These are phyloP conservation scores for Apiotrichum brassicae DNA, from an alignment of 1,284 basidiomycete genomes.

Conservation along the genomic window DNA sequence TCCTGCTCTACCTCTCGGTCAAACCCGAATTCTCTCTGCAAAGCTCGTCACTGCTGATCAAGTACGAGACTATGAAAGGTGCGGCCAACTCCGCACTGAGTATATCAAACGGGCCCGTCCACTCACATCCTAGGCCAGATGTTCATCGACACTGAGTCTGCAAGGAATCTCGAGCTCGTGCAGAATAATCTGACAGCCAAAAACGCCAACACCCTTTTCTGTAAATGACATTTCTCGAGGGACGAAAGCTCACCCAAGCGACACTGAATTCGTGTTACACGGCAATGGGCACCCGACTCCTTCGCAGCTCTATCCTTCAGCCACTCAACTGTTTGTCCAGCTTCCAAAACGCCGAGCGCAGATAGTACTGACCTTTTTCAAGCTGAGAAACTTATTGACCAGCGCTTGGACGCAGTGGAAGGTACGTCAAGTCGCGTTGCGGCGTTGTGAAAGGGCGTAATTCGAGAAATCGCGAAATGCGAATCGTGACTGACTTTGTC, in stretches of 20 bases:
- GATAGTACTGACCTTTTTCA: no score
- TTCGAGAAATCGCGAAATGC: no score
- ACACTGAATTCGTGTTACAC: constrained; percentile 74
- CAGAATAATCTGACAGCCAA: constrained; percentile 62
- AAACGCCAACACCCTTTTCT: constrained; percentile 64
- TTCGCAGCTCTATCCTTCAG: constrained; percentile 74
- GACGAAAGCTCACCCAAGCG: constrained; percentile 33
- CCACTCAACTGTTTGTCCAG: constrained; percentile 78
- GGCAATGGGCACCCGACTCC: constrained; percentile 72
- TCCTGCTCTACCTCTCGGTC: constrained; percentile 72
- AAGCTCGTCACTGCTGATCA: constrained; percentile 66
- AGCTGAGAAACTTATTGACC: constrained; percentile 64
- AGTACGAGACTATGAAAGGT: constrained; percentile 65
- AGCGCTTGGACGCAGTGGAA: constrained; percentile 75
- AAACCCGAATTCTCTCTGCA: constrained; percentile 64
- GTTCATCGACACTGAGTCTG: constrained; percentile 85
- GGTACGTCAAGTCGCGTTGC: constrained; percentile 47
- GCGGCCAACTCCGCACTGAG: neutral
- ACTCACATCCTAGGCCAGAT: constrained; percentile 61
- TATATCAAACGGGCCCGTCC: no score
- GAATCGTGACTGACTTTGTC: no score
- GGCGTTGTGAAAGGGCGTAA: no score
- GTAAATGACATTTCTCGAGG: constrained; percentile 48
- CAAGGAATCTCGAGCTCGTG: constrained; percentile 77
- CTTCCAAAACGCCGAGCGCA: constrained; percentile 9